Evolutionary conservation across 2,329 filamentous ascomycete species (phyloP).

Genomic region (Penicillium sp.): DNA sequence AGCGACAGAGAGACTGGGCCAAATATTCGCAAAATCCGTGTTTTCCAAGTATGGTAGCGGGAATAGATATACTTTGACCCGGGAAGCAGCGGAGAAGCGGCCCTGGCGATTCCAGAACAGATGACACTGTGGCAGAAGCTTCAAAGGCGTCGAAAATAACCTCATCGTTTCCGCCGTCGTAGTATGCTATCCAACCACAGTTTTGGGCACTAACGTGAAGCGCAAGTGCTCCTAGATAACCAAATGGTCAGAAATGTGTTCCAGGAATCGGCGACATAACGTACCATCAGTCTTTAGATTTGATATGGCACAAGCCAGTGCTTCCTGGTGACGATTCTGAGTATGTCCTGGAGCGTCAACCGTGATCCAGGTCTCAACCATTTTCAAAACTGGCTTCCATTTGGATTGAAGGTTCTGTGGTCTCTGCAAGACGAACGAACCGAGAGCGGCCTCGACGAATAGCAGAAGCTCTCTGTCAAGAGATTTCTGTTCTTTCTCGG

Average conservation of each 20-base stretch:
- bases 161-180: constrained; percentile 17
- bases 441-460: not conserved
- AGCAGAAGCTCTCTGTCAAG: constrained; percentile 3
- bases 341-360: not conserved
- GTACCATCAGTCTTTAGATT: constrained; percentile 2
- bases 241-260: not conserved
- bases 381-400: not conserved
- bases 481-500: not conserved
- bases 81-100: constrained; percentile 52
- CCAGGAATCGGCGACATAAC: not conserved
- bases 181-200: constrained; percentile 47
- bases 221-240: constrained; percentile 33
- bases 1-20: constrained; percentile 35
- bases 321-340: not conserved
- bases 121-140: constrained; percentile 43
- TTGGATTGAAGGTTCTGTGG: not conserved
- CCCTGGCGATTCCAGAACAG: constrained; percentile 43
- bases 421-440: constrained; percentile 1
- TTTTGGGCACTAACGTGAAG: constrained; percentile 52
- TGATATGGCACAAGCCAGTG: not conserved
- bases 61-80: constrained; percentile 41
- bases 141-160: constrained; percentile 52
- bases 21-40: constrained; percentile 33
- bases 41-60: constrained; percentile 26
- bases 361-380: constrained; percentile 2